Percentiles rank a stretch among this genome's conserved stretches.
Conservation (phyloP, 2,329 filamentous ascomycete species). For the Scortechinia acanthostroma region DNA sequence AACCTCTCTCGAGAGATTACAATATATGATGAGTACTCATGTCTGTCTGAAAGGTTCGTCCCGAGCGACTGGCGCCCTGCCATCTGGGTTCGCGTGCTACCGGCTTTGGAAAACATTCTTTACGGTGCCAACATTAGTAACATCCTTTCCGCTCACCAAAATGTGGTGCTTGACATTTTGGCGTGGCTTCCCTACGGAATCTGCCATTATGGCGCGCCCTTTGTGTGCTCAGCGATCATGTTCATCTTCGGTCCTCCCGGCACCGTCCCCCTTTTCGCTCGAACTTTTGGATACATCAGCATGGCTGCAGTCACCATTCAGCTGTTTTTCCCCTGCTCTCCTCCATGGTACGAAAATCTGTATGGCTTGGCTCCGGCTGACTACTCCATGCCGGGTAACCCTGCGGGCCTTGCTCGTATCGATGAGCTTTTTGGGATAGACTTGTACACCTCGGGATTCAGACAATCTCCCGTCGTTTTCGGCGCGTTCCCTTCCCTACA, state of each 20-base stretch:
- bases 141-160: slow-evolving; percentile 84
- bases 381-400: slow-evolving; percentile 83
- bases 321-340: slow-evolving; percentile 84
- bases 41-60: slow-evolving; percentile 84
- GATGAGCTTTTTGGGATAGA: slow-evolving; percentile 86
- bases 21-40: too few relatives aligned
- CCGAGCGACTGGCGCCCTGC: slow-evolving; percentile 80
- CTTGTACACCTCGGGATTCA: slow-evolving; percentile 88
- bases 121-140: slow-evolving; percentile 95
- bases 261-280: slow-evolving; percentile 76
- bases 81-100: slow-evolving; percentile 91
- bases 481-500: slow-evolving; percentile 92
- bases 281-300: slow-evolving; percentile 88
- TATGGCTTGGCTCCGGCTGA: slow-evolving; percentile 86
- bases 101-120: slow-evolving; percentile 89
- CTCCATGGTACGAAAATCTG: slow-evolving; percentile 93
- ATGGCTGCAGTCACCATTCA: slow-evolving; percentile 81
- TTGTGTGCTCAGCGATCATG: slow-evolving; percentile 70
- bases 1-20: neutral
- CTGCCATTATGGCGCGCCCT: slow-evolving; percentile 80
- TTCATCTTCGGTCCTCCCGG: slow-evolving; percentile 86
- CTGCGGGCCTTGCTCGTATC: slow-evolving; percentile 80
- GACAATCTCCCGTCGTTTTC: slow-evolving; percentile 82
- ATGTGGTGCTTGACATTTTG: slow-evolving; percentile 74
- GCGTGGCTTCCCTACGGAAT: slow-evolving; percentile 93